Conservation (phyloP, 2,329 filamentous ascomycete species). For the Trichoderma harzianum region DNA sequence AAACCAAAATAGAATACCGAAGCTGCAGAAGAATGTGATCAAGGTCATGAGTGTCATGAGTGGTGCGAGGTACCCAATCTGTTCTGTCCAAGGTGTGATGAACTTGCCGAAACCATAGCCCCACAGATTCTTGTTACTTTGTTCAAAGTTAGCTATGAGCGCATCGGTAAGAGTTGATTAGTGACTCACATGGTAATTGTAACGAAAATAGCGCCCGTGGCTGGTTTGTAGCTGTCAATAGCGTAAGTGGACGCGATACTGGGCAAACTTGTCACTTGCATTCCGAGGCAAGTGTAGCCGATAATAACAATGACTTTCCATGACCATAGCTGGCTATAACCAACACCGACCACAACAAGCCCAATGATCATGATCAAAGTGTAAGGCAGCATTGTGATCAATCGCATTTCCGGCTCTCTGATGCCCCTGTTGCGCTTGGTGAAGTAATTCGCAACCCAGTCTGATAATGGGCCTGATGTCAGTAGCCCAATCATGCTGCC, state of each 20-base stretch:
- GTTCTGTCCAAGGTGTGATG: conserved; percentile 1
- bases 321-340: not conserved
- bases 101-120: conserved; percentile 9
- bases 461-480: conserved; percentile 1
- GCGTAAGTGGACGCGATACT: conserved; percentile 12
- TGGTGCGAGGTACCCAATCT: not conserved
- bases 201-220: not conserved
- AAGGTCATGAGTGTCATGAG: conserved; percentile 7
- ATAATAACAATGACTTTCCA: conserved; percentile 11
- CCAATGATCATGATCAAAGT: conserved; percentile 10
- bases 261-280: conserved; percentile 12
- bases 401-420: conserved; percentile 6
- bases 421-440: conserved; percentile 10
- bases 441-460: conserved; percentile 6
- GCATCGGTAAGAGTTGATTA: too few species aligned
- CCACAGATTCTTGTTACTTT: conserved; percentile 7
- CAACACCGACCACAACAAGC: not conserved
- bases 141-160: not conserved
- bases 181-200: conserved; percentile 5
- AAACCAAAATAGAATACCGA: not conserved
- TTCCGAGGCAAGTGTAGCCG: conserved; percentile 2
- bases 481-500: conserved; percentile 1
- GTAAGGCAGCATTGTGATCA: conserved; percentile 3
- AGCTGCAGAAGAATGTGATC: conserved; percentile 8
- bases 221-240: conserved; percentile 12